Base-by-base conservation (phyloP, 371 early-diverging fungal species). In the Dinochytrium kinnereticum region DNA sequence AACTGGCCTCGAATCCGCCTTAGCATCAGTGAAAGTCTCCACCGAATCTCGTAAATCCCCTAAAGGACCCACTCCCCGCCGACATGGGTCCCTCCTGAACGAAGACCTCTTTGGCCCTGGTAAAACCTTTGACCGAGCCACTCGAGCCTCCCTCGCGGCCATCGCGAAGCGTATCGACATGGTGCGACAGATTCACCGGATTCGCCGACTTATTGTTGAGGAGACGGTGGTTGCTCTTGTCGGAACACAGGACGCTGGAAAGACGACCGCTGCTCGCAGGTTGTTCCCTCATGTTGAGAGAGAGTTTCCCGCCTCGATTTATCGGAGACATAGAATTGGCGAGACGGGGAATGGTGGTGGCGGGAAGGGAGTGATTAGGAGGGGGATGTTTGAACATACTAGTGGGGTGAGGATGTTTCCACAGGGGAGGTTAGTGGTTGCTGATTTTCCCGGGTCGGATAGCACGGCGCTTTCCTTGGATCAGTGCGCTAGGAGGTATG, bases 181-280 rank as follows among this genome's bases (percentile, higher is more conserved):
- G 75, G 75, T 75, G 0, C 70, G 75, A 5, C 75, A 75, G 51
- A 59, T 75, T 31, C 71, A 75, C 55, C 33, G 71, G 10, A 65
- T 75, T 15, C 70, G 75, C 10, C 64, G 65, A 31, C 59, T 75
- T 17, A 75, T 75, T 59, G 75, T 75, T 3, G 75, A 75, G 51
- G 75, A 75, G 37, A 75, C 75, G 28, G 75, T 75, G 3, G 75
- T 75, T 38, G 75, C 75, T 2, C 64, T 75, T 30, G 75, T 75
- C 15, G 75, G 75, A 34, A 75, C 75, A 2, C 75, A 75, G 36
- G 75, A 75, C 39, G 67, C 71, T 3, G 75, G 75, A n/a, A 75
- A 75, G 55, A 75, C 75, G 7, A 75, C 75, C 13, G 75, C 71
- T 1, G 75, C 75, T 5, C 39, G 75, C 24, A 38, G 66, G 40